phyloP scores from a whole-genome alignment of 2,329 filamentous ascomycete genomes.

The Davidsoniella australis region DNA sequence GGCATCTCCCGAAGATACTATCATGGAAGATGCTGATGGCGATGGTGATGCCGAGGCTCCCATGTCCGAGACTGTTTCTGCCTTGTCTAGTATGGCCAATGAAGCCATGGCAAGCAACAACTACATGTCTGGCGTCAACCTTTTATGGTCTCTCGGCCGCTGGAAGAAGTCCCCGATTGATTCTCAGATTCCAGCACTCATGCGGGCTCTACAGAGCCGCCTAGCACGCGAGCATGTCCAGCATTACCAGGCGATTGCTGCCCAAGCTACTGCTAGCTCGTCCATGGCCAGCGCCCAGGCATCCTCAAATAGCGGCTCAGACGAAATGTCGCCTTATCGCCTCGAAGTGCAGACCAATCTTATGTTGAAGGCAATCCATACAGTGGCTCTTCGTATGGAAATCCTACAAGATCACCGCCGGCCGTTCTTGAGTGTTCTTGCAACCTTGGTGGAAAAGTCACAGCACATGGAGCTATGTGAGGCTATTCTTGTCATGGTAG shows the following conservation, averaged over 20 bases:
- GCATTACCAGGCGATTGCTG: conserved; percentile 44
- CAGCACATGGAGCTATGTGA: conserved; percentile 72
- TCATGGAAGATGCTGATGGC: conserved; percentile 60
- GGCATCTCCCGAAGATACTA: conserved; percentile 60
- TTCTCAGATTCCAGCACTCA: conserved; percentile 67
- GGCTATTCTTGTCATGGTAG: conserved; percentile 86
- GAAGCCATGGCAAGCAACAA: conserved; percentile 70
- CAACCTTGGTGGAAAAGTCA: conserved; percentile 89
- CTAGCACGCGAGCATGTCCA: conserved; percentile 85
- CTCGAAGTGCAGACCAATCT: conserved; percentile 77
- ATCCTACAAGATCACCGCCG: conserved; percentile 77
- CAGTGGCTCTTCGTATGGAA: conserved; percentile 83
- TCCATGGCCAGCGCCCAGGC: conserved; percentile 23
- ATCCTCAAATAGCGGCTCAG: conserved; percentile 26
- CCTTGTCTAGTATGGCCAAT: conserved; percentile 69
- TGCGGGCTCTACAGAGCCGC: conserved; percentile 87
- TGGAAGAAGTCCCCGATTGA: conserved; percentile 78
- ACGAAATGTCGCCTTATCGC: conserved; percentile 55
- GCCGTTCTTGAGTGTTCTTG: conserved; percentile 87
- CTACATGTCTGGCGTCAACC: conserved; percentile 78
- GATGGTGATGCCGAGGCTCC: conserved; percentile 70
- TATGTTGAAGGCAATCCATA: conserved; percentile 89
- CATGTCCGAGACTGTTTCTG: conserved; percentile 73
- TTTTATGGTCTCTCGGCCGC: conserved; percentile 78
- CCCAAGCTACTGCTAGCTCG: conserved; percentile 25